Base-by-base conservation (phyloP, 2,329 filamentous ascomycete species). In the Scorias spongiosa region DNA sequence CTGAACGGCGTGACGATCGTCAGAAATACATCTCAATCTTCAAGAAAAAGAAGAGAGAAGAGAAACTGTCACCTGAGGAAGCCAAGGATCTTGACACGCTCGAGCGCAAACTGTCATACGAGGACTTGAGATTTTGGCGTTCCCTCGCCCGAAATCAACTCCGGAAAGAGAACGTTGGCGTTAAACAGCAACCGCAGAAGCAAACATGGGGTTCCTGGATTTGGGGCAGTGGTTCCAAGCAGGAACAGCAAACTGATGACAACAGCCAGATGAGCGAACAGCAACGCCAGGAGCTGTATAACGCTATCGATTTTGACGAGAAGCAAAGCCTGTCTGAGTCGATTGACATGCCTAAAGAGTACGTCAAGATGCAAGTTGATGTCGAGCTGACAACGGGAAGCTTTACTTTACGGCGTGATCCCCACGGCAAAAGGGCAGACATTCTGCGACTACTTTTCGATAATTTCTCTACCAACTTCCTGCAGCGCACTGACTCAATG, bases 271-370 rank as follows among this genome's bases (percentile, higher is more conserved):
- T 98, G 73, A 93, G 85, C 0, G 91, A 98, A 48, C 81, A 96
- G 62, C 88, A 99, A 61, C 81, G 89, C 37, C 87, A 96, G 60
- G 89, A 98, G 63, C 74, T 99, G 9, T 98, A 96, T 62, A 82
- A 93, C 53, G 93, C 86, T 41, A 99, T 99, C 55, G 91, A 96
- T 56, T 99, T 89, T 80, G 85, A 98, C 49, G 91, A 99, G 63
- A 96, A 95, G 68, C 80, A 88, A 47, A 84, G 83, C 2, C 73
- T 98, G 34, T 74, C 86, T 0, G 87, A 94, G 52, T 81, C 83
- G 37, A 80, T 99, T 2, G 91, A 98, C 53, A 71, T 87, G 29
- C 93, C 93, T 0, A 78, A 84, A 43, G 91, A 99, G 54, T 86
- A 86, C 9, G 74, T 98, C 56, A 95, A 96, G 63, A 72, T 96